Base-by-base conservation (phyloP, 345 rosid species). In the Eutrema heterophyllum region DNA sequence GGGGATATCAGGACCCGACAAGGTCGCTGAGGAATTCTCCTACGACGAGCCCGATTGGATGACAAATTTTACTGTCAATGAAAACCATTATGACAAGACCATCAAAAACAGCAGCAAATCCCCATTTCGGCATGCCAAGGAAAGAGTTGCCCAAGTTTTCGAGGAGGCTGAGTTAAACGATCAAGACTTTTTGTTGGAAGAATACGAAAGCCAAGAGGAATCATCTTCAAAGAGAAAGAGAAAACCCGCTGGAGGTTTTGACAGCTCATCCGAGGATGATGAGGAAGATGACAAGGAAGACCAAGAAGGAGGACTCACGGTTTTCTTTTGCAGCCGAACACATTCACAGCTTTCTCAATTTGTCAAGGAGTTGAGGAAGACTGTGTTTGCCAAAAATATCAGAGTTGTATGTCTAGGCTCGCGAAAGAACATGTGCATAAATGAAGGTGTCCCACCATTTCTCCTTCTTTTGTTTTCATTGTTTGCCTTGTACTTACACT, bases 281-380 rank as follows among this genome's bases (percentile, higher is more conserved):
- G 90, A 85, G 50, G 98, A 82, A 46, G 98, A 84, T 54, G 82
- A 76, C 11, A 74, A 72, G 12, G 80, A 81, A 9, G 82, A 67
- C 7, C 81, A 79, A 7, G 79, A 82, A 68, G 78, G 65, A 57
- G 82, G 64, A 10, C 61, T 81, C 74, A 88, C 85, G 84, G 81
- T 94, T 55, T 94, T 83, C 80, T 91, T 91, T 62, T 91, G 98
- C 71, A 94, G 98, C 74, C 82, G 97, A 74, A 94, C 97, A 3
- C 96, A 91, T 82, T 91, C 98, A 5, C 97, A 94, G 81, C 96
- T 94, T 56, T 87, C 95, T 0, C 97, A 94, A 76, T 94, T 94
- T 52, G 68, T 94, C 49, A 86, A 84, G 79, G 97, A 94, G 83
- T 79, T 94, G 63, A 85, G 83, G 30, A 94, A 88, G 82, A 94